phyloP scores from a whole-genome alignment of 352 stramenopile species.

The Globisporangium alternatum region DNA sequence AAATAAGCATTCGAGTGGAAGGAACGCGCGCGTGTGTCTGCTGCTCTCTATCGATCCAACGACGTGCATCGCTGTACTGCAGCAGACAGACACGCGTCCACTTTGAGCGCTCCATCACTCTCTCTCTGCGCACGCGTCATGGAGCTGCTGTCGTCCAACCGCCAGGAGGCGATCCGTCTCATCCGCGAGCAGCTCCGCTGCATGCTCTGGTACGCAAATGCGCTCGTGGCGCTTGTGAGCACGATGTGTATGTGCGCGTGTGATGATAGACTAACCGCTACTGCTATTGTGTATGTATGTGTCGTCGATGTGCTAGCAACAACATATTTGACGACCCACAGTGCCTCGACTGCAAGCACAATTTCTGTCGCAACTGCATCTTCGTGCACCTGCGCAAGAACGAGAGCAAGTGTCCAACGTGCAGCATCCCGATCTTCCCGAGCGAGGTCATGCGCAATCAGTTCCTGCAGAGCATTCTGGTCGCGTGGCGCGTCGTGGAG shows the following conservation, averaged over 20 bases:
- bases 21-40: neutral
- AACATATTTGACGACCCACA: slow-evolving; percentile 82
- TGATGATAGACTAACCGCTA: neutral
- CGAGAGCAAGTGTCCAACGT: slow-evolving; percentile 63
- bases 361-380: slow-evolving; percentile 82
- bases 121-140: slow-evolving; percentile 18
- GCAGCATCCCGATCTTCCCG: slow-evolving; percentile 65
- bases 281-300: slow-evolving; percentile 1
- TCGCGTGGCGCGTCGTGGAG: slow-evolving; percentile 76
- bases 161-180: slow-evolving; percentile 57
- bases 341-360: slow-evolving; percentile 87
- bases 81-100: neutral
- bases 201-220: slow-evolving; percentile 57
- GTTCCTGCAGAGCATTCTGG: slow-evolving; percentile 82
- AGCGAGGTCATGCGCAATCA: slow-evolving; percentile 84
- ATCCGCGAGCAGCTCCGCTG: slow-evolving; percentile 82
- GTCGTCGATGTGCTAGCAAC: slow-evolving; percentile 24
- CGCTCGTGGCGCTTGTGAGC: neutral
- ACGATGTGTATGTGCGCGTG: neutral
- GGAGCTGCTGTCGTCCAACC: slow-evolving; percentile 54
- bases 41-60: neutral
- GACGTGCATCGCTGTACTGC: neutral
- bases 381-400: slow-evolving; percentile 55
- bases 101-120: neutral
- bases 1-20: slow-evolving; percentile 9